Evolutionary conservation across 2,329 filamentous ascomycete genomes (phyloP).

Genomic region (Aureobasidium namibiae): DNA sequence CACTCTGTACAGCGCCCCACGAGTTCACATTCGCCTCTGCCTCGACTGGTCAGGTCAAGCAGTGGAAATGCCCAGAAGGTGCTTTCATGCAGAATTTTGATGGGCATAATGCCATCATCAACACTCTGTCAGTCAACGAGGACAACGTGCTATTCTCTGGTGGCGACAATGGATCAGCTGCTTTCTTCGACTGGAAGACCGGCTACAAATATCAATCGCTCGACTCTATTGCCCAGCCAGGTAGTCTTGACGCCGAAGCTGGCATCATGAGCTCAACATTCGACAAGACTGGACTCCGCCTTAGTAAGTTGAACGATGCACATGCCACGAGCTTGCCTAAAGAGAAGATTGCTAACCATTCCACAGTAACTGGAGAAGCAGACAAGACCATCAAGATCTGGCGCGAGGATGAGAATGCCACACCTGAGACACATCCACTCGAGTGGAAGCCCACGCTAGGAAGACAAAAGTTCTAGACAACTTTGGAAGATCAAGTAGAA

Average conservation of each 20-base stretch:
- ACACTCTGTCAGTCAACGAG: constrained; percentile 85
- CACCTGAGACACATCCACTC: constrained; percentile 81
- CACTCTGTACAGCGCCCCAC: constrained; percentile 72
- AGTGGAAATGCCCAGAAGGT: constrained; percentile 97
- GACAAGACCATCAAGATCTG: constrained; percentile 97
- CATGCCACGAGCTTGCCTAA: not conserved
- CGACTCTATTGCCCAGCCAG: constrained; percentile 88
- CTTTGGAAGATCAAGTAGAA: not conserved
- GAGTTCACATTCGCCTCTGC: constrained; percentile 96
- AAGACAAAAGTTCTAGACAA: constrained; percentile 54
- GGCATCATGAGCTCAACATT: constrained; percentile 94
- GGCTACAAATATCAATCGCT: constrained; percentile 84
- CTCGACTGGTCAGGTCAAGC: constrained; percentile 90
- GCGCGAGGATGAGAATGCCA: constrained; percentile 88
- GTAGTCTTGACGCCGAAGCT: constrained; percentile 85
- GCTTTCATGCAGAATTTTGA: constrained; percentile 99
- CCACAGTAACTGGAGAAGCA: constrained; percentile 82
- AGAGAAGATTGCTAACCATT: not conserved
- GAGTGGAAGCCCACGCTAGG: constrained; percentile 82
- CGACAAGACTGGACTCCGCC: constrained; percentile 57
- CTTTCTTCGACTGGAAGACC: constrained; percentile 98
- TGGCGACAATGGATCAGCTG: constrained; percentile 91
- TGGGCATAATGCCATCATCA: constrained; percentile 93
- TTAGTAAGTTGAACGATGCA: not conserved
- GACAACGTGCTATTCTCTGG: constrained; percentile 94